Percentiles rank a stretch among this genome's conserved stretches.
These are phyloP conservation scores for Aspergillus biplanus DNA, from an alignment of 495 filamentous ascomycete genomes.

Conservation along the genomic window DNA sequence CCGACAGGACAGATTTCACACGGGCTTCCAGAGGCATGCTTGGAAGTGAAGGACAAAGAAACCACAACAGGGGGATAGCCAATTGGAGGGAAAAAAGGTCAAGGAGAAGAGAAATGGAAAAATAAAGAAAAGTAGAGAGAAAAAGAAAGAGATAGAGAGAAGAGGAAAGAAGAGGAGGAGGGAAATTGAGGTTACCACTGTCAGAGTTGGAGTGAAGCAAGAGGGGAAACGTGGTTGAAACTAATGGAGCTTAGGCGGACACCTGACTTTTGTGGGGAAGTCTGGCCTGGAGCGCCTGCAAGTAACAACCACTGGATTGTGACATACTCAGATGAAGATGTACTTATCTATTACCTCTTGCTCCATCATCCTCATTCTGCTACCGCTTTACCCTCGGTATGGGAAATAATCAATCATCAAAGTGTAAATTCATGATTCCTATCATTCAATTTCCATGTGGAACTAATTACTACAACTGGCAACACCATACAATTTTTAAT, in stretches of 20 bases:
- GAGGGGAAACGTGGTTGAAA: constrained; percentile 29
- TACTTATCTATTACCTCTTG: neutral
- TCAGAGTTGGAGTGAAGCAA: constrained; percentile 14
- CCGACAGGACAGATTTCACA: constrained; percentile 91
- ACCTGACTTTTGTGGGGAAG: constrained; percentile 29
- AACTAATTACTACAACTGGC: neutral
- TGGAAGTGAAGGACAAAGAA: constrained; percentile 22
- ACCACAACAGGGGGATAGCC: constrained; percentile 17
- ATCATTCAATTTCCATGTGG: constrained; percentile 14
- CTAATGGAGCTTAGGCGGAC: constrained; percentile 23
- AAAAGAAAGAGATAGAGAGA: constrained; percentile 18
- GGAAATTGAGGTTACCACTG: constrained; percentile 9
- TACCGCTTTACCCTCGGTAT: neutral
- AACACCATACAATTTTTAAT: constrained; percentile 1
- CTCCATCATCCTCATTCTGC: neutral
- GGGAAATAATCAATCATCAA: constrained; percentile 10
- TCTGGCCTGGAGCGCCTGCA: constrained; percentile 6
- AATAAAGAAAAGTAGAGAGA: constrained; percentile 22
- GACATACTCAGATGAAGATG: too few species aligned
- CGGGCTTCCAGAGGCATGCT: constrained; percentile 66
- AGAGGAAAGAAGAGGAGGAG: constrained; percentile 22
- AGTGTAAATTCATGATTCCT: constrained; percentile 16
- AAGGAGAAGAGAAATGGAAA: constrained; percentile 19
- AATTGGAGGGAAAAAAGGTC: constrained; percentile 20
- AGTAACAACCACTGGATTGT: too few species aligned